phyloP scores from a whole-genome alignment of 1,139 yeast species.

The Taiozyma sp. region DNA sequence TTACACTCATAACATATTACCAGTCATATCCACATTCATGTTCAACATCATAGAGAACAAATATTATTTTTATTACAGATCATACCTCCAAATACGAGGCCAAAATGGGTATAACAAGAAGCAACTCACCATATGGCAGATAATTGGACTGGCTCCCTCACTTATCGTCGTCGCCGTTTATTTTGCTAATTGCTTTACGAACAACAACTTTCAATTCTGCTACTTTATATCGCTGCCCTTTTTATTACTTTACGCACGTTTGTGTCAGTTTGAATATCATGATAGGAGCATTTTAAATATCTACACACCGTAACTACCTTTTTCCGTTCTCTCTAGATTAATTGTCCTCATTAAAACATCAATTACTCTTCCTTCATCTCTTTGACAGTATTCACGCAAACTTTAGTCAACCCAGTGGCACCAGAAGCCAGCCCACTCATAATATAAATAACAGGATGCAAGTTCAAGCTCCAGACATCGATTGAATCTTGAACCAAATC shows the following conservation, averaged over 20 bases:
- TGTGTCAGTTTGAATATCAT: neutral
- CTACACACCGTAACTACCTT: neutral
- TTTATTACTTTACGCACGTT: neutral
- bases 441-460: constrained; percentile 28
- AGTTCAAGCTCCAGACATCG: constrained; percentile 34
- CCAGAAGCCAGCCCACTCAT: constrained; percentile 34
- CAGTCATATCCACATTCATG: neutral
- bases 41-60: neutral
- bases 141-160: neutral
- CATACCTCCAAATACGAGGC: neutral
- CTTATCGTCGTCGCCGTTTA: neutral
- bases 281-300: neutral
- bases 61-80: neutral
- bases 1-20: neutral
- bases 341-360: neutral
- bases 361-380: constrained; percentile 13
- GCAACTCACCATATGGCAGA: neutral
- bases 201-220: neutral
- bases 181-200: neutral
- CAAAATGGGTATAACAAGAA: neutral
- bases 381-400: constrained; percentile 31
- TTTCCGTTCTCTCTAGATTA: neutral
- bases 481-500: constrained; percentile 41
- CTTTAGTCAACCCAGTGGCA: constrained; percentile 33
- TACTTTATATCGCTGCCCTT: neutral